These are phyloP conservation scores for Otatea glauca DNA, from an alignment of 176 grass and related monocot genomes.

Conservation along the genomic window DNA sequence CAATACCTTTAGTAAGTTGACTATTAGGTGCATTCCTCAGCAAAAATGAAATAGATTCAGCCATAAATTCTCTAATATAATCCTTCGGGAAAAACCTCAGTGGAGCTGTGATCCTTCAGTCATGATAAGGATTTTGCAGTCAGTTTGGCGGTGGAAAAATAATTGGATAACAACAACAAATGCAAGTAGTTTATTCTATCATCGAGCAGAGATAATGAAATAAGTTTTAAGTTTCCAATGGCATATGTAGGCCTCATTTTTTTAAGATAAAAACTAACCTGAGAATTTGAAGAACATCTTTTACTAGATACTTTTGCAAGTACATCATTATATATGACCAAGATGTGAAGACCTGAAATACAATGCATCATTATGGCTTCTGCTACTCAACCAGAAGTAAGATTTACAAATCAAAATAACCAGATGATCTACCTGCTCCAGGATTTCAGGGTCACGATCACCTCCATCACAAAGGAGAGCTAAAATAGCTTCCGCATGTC, in stretches of 20 bases:
- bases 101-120: conserved; percentile 68
- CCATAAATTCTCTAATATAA: conserved; percentile 92
- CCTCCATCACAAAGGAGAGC: conserved; percentile 74
- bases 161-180: conserved; percentile 21
- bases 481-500: conserved; percentile 58
- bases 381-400: conserved; percentile 38
- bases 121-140: conserved; percentile 42
- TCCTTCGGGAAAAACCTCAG: conserved; percentile 77
- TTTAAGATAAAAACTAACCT: conserved; percentile 62
- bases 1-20: conserved; percentile 59
- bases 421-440: conserved; percentile 74
- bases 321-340: conserved; percentile 98
- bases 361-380: conserved; percentile 30
- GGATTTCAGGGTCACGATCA: conserved; percentile 81
- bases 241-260: background rate
- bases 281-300: conserved; percentile 73
- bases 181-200: conserved; percentile 36
- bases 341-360: conserved; percentile 89
- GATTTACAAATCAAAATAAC: conserved; percentile 33
- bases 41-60: conserved; percentile 93
- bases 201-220: conserved; percentile 1
- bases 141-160: conserved; percentile 21
- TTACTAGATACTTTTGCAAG: conserved; percentile 96
- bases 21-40: conserved; percentile 75
- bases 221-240: conserved; percentile 1